Conservation (phyloP, 2,329 filamentous ascomycete species). For the Clarireedia paspali region DNA sequence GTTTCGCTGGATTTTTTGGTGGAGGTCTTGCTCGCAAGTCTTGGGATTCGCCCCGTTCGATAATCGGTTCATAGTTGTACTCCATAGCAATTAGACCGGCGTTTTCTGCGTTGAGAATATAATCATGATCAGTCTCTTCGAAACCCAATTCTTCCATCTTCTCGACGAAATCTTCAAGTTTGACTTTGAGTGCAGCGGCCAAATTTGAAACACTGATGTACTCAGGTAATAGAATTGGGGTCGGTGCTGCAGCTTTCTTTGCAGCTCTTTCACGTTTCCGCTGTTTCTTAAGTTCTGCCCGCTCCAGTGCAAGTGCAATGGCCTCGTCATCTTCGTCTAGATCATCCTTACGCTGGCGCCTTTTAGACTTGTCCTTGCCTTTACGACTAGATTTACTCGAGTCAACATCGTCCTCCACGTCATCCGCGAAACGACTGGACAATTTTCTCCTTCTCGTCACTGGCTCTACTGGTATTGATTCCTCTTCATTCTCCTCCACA, state of each 20-base stretch:
- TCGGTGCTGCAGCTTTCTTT: slow-evolving; percentile 37
- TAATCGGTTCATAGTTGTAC: slow-evolving; percentile 81
- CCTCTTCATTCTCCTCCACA: neutral
- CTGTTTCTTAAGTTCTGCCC: slow-evolving; percentile 36
- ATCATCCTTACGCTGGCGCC: slow-evolving; percentile 20
- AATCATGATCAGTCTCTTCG: slow-evolving; percentile 72
- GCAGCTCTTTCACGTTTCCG: slow-evolving; percentile 34
- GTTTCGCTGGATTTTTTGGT: slow-evolving; percentile 55
- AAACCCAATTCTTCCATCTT: slow-evolving; percentile 85
- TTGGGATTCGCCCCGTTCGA: slow-evolving; percentile 55
- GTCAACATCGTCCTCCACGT: neutral
- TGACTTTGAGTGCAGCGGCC: slow-evolving; percentile 65
- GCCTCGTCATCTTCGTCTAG: slow-evolving; percentile 27
- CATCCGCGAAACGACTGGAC: slow-evolving; percentile 3
- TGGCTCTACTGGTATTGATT: neutral
- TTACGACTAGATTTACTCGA: slow-evolving; percentile 20
- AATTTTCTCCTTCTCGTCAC: neutral
- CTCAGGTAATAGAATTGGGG: slow-evolving; percentile 72
- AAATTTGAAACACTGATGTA: slow-evolving; percentile 85
- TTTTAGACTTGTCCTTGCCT: slow-evolving; percentile 25
- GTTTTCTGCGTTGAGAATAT: slow-evolving; percentile 84
- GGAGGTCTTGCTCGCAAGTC: slow-evolving; percentile 67
- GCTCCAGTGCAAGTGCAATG: slow-evolving; percentile 26
- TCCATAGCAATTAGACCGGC: slow-evolving; percentile 86
- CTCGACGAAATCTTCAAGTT: slow-evolving; percentile 59